These are phyloP conservation scores for Quillaja saponaria DNA, from an alignment of 306 rosid genomes.

Conservation along the genomic window DNA sequence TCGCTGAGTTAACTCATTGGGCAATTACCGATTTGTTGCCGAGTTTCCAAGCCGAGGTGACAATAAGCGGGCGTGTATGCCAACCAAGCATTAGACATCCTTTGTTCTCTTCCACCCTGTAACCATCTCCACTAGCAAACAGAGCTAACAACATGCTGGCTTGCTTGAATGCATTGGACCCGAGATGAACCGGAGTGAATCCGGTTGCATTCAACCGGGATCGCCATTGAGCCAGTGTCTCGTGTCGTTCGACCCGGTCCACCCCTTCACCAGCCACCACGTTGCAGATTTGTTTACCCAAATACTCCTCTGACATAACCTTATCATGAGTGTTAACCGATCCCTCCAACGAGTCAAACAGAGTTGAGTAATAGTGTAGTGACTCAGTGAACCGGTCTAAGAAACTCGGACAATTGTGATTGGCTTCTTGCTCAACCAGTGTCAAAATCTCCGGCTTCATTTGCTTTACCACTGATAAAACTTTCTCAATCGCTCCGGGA, in stretches of 20 bases:
- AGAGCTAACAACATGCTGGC: conserved; percentile 78
- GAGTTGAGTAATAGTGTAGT: conserved; percentile 80
- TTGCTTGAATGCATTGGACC: conserved; percentile 91
- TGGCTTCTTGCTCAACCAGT: conserved; percentile 84
- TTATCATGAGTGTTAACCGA: conserved; percentile 61
- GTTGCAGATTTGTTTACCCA: conserved; percentile 89
- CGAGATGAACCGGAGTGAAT: conserved; percentile 66
- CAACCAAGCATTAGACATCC: conserved; percentile 83
- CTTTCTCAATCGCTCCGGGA: conserved; percentile 83
- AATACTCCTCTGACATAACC: conserved; percentile 75
- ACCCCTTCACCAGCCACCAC: conserved; percentile 81
- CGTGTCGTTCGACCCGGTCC: conserved; percentile 93
- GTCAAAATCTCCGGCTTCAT: conserved; percentile 83
- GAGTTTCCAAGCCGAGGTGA: conserved; percentile 88
- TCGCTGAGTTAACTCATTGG: conserved; percentile 52
- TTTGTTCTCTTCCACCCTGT: conserved; percentile 73
- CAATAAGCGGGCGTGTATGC: conserved; percentile 87
- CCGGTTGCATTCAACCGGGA: conserved; percentile 60
- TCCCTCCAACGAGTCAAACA: conserved; percentile 92
- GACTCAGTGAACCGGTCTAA: conserved; percentile 89
- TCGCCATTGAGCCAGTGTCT: conserved; percentile 71
- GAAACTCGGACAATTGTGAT: conserved; percentile 68
- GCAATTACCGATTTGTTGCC: conserved; percentile 27
- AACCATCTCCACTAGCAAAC: conserved; percentile 84
- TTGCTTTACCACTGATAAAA: conserved; percentile 60